phyloP scores from a whole-genome alignment of 768 basidiomycete genomes.

The Collybiopsis confluens region DNA sequence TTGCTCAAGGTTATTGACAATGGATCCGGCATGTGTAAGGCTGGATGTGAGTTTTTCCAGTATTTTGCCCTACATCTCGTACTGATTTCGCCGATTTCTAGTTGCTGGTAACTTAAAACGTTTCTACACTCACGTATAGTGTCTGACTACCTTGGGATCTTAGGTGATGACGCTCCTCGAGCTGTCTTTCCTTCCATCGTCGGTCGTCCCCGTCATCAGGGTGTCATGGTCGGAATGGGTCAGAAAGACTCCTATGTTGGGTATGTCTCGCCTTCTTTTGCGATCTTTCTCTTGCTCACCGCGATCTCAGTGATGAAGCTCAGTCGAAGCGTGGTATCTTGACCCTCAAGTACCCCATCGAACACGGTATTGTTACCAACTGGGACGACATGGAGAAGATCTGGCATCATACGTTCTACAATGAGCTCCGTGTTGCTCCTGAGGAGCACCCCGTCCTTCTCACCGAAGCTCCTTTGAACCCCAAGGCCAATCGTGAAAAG shows the following conservation, averaged over 20 bases:
- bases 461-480: slow-evolving; percentile 90
- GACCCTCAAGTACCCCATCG: too few relatives aligned
- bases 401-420: slow-evolving; percentile 80
- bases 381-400: slow-evolving; percentile 14
- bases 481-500: slow-evolving; percentile 90
- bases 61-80: background rate
- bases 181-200: slow-evolving; percentile 77
- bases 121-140: background rate
- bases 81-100: slow-evolving; percentile 17
- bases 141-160: slow-evolving; percentile 17
- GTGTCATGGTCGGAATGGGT: slow-evolving; percentile 77
- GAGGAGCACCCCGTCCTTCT: slow-evolving; percentile 91
- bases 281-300: slow-evolving; percentile 1
- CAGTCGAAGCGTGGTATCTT: slow-evolving; percentile 46
- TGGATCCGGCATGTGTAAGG: slow-evolving; percentile 87
- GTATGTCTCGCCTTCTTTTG: slow-evolving; percentile 26
- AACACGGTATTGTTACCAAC: too few relatives aligned
- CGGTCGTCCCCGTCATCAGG: slow-evolving; percentile 68
- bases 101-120: slow-evolving; percentile 32
- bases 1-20: slow-evolving; percentile 64
- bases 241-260: slow-evolving; percentile 77
- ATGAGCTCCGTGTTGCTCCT: slow-evolving; percentile 89
- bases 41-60: slow-evolving; percentile 53
- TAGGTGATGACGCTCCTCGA: slow-evolving; percentile 64
- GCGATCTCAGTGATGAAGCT: slow-evolving; percentile 8